Evolutionary conservation across 2,329 filamentous ascomycete species (phyloP), one percentile per base, ranked within the genome.

Genomic region (Fusarium bactridioides): DNA sequence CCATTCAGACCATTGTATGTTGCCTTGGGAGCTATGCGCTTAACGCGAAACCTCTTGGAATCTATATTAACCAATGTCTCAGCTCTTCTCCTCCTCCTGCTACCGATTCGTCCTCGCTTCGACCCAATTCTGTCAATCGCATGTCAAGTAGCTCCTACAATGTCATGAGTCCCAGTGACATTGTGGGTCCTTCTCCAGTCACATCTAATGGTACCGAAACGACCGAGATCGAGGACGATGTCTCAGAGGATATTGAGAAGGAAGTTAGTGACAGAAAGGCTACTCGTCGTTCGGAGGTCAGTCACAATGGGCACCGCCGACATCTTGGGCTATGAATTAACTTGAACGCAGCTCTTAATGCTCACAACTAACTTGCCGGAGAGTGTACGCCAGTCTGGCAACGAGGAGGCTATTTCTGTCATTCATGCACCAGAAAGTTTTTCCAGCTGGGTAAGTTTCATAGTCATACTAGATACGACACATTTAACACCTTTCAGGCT

Each of bases 401-500:
- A 90, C 69, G 94, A 97, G 73, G 94, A 95, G 74, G 92, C 94
- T 29, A 88, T 94, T 59, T 98, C 95, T 3, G 95, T 97, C 61
- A 97, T 98, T 74, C 95, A 97, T 85, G 94, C 93, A 21, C 94
- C 95, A 0, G 87, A 94, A 72, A 93, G 92, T 69, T 98, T 96
- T 81, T 88, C 90, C 62, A 89, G 89, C 75, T 97, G 96, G 88
- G 93, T 96, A 80, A 79, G 88, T 79, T 45, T 47, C 13, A 41
- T 61, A 23, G 33, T 21, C 18, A 51, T 53, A 18, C 4, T 31
- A 13, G 31, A 61, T 37, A 27, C 31, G 16, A 53, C 38, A 18
- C 25, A 38, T 62, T 79, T 81, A 63, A 79, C 40, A n/a, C 35
- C 62, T 45, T 37, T 19, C 58, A 88, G 86, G 80, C 83, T 45